Evolutionary conservation across 139 green algal species (phyloP).

Genomic region (Closterium sp.): DNA sequence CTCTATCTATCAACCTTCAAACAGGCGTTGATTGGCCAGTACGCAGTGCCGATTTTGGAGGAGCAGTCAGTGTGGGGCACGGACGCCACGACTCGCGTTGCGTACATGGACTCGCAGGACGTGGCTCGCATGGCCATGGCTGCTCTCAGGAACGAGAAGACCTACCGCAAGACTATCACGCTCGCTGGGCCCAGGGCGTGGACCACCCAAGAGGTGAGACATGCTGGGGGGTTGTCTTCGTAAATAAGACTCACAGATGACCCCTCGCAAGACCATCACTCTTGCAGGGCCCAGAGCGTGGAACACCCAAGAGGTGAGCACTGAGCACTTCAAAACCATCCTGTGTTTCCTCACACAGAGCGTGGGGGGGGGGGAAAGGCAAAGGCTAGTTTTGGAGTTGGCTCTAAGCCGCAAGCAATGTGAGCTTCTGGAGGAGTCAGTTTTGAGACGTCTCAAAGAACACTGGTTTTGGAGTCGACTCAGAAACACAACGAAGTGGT

Average conservation of each 20-base stretch:
- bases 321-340: too few relatives aligned
- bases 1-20: too few relatives aligned
- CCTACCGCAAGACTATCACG: conserved; percentile 73
- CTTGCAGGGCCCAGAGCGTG: conserved; percentile 87
- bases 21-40: conserved; percentile 96
- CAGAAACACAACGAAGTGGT: too few relatives aligned
- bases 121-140: conserved; percentile 83
- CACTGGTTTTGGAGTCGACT: too few relatives aligned
- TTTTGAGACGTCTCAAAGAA: too few relatives aligned
- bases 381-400: too few relatives aligned
- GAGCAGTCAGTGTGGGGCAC: conserved; percentile 96
- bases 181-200: conserved; percentile 88
- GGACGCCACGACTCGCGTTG: conserved; percentile 82
- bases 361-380: too few relatives aligned
- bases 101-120: conserved; percentile 92
- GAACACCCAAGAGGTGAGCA: conserved; percentile 82
- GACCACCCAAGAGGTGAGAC: conserved; percentile 81
- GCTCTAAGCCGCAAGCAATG: too few relatives aligned
- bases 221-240: too few relatives aligned
- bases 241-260: too few relatives aligned
- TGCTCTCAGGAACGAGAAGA: conserved; percentile 72
- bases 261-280: conserved; percentile 72
- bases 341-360: too few relatives aligned
- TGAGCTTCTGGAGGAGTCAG: too few relatives aligned
- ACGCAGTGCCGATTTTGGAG: conserved; percentile 97